Evolutionary conservation across 2,329 filamentous ascomycete species (phyloP).

Genomic region (Curvularia verruculosa): DNA sequence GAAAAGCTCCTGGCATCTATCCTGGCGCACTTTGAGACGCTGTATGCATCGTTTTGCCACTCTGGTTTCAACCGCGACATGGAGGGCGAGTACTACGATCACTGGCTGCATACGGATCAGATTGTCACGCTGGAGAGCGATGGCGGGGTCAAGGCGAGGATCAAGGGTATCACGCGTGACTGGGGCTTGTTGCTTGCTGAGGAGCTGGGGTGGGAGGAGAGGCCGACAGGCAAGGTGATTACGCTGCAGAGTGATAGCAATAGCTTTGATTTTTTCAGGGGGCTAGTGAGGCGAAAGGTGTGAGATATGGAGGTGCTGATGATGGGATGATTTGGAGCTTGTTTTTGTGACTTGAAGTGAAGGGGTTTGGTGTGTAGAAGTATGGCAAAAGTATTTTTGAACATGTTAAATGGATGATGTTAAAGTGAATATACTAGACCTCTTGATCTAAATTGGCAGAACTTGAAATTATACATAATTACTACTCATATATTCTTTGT

Average conservation of each 20-base stretch:
- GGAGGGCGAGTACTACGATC: constrained; percentile 66
- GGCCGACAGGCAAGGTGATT: constrained; percentile 77
- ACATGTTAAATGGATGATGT: too few relatives aligned
- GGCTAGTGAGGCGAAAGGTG: constrained; percentile 79
- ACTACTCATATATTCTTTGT: too few relatives aligned
- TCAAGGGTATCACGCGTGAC: constrained; percentile 88
- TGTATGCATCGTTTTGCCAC: constrained; percentile 76
- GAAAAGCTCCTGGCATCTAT: constrained; percentile 85
- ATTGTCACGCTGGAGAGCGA: constrained; percentile 79
- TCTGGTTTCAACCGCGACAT: constrained; percentile 76
- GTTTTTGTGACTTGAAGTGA: neutral
- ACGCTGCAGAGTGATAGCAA: constrained; percentile 95
- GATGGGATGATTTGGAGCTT: neutral
- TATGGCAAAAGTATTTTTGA: neutral
- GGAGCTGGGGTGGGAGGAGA: constrained; percentile 76
- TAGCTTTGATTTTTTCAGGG: constrained; percentile 96
- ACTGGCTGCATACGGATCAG: constrained; percentile 78
- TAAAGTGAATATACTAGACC: too few relatives aligned
- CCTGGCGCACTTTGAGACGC: constrained; percentile 74
- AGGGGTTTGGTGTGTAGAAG: too few relatives aligned
- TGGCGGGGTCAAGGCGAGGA: constrained; percentile 73
- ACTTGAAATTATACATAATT: too few relatives aligned
- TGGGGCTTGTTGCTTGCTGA: constrained; percentile 87
- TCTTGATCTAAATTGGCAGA: too few relatives aligned
- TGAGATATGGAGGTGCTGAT: constrained; percentile 43